Evolutionary conservation across 2,329 filamentous ascomycete species (phyloP), one percentile per base, ranked within the genome.

Genomic region (Microthyrium microscopicum): DNA sequence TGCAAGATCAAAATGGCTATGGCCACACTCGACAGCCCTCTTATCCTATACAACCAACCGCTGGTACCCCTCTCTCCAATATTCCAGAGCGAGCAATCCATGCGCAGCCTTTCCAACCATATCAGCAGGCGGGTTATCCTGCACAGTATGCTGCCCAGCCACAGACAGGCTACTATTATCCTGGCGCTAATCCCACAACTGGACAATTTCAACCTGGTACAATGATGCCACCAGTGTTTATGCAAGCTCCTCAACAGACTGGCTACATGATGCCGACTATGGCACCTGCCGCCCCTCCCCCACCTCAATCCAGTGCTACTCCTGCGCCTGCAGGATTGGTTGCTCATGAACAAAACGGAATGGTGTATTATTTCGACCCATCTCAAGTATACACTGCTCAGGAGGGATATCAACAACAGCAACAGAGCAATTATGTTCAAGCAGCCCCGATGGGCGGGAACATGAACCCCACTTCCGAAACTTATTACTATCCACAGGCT

Each of bases 71-170:
- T 1, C 62, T 93, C 21, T 87, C 84, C 16, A 84, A 92, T 46
- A 93, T 94, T 40, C 85, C 85, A 2, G 87, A 94, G 55, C 74
- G 85, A 36, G 82, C 84, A 6, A 84, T 93, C 32, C 84, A 94
- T 46, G 87, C 84, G 19, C 77, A 79, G 34, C 76, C 83, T 0
- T 95, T 93, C 62, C 85, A 93, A 45, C 81, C 81, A 9, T 83
- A 74, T 42, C 70, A 68, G 41, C 47, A 56, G 30, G 63, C 63
- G 27, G 58, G 62, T 28, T 79, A 66, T 46, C 55, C 63, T 5
- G 76, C 69, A 42, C 65, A 62, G 38, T 42, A 68, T 60, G 45
- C 62, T 61, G 51, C 72, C 64, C 56, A 44, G 29, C 73, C 55
- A 32, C 60, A 47, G 35, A 42, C 46, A 4, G n/a, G n/a, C n/a